Conservation (phyloP, 73 alveolate species). For the Paramecium primaurelia region DNA sequence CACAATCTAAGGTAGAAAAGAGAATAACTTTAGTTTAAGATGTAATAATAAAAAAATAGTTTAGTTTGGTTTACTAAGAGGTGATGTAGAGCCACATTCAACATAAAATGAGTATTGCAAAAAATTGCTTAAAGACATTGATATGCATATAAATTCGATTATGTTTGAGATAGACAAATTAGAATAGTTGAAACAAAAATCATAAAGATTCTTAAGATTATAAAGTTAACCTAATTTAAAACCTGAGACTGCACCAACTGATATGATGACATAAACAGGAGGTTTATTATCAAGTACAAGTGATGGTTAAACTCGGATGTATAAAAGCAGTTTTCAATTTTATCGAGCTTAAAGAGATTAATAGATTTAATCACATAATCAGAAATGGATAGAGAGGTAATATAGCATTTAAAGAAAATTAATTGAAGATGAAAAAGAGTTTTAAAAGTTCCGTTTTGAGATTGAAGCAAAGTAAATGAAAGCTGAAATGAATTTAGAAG, state of each 20-base stretch:
- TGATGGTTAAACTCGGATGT: background rate
- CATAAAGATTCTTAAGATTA: background rate
- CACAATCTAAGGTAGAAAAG: background rate
- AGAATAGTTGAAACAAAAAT: background rate
- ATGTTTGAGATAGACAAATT: constrained; percentile 40
- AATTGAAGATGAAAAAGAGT: background rate
- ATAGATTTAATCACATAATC: background rate
- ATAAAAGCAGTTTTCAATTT: constrained; percentile 30
- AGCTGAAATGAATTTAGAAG: constrained; percentile 21
- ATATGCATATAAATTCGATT: constrained; percentile 29
- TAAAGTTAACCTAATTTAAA: constrained; percentile 24
- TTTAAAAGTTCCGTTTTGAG: background rate
- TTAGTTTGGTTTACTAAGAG: constrained; percentile 11
- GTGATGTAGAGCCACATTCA: background rate
- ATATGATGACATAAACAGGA: background rate
- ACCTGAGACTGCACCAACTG: constrained; percentile 44
- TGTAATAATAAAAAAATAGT: background rate
- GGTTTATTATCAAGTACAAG: background rate
- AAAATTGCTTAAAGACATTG: constrained; percentile 12
- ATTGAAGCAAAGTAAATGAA: background rate
- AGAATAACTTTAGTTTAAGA: constrained; percentile 34
- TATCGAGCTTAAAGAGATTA: constrained; percentile 19
- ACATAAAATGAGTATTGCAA: background rate
- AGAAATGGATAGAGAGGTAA: constrained; percentile 32
- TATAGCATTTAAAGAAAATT: background rate